phyloP scores from a whole-genome alignment of 1,284 basidiomycete species.

The Meripilus lineatus region DNA sequence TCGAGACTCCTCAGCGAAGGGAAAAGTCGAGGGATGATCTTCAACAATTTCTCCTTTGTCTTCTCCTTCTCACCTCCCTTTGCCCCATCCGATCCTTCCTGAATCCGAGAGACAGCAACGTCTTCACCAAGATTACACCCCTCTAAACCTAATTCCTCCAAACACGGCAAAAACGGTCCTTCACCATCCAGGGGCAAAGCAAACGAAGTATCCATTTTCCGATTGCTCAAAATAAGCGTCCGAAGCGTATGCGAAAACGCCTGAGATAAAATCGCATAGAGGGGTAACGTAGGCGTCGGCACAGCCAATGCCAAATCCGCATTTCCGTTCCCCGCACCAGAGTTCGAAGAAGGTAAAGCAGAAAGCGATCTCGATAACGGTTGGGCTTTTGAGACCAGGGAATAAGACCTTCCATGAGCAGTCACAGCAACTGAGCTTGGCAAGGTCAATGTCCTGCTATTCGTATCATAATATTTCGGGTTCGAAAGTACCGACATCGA shows the following conservation, averaged over 20 bases:
- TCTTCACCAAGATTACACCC: slow-evolving; percentile 62
- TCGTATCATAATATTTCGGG: slow-evolving; percentile 54
- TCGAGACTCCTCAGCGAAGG: slow-evolving; percentile 64
- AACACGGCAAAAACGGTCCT: slow-evolving; percentile 46
- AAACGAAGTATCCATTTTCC: slow-evolving; percentile 62
- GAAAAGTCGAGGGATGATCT: slow-evolving; percentile 57
- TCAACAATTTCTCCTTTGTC: slow-evolving; percentile 47
- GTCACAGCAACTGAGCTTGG: slow-evolving; percentile 53
- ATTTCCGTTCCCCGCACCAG: not conserved
- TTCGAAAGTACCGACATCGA: slow-evolving; percentile 34
- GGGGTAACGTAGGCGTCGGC: slow-evolving; percentile 63
- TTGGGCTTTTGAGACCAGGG: slow-evolving; percentile 34
- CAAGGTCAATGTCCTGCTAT: slow-evolving; percentile 54
- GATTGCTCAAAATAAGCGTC: slow-evolving; percentile 56
- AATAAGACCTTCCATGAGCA: slow-evolving; percentile 62
- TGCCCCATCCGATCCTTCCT: slow-evolving; percentile 18
- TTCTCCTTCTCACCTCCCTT: slow-evolving; percentile 32
- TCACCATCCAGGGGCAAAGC: slow-evolving; percentile 39
- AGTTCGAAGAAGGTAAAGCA: slow-evolving; percentile 8
- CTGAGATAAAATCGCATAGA: slow-evolving; percentile 53
- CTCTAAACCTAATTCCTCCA: slow-evolving; percentile 70
- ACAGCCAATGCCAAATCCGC: slow-evolving; percentile 45
- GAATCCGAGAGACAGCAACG: slow-evolving; percentile 36
- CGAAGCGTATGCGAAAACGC: slow-evolving; percentile 57
- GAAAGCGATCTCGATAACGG: slow-evolving; percentile 17